Evolutionary conservation across 345 rosid genomes (phyloP), one percentile per base, ranked within the genome.

Genomic region (Toxicodendron radicans): DNA sequence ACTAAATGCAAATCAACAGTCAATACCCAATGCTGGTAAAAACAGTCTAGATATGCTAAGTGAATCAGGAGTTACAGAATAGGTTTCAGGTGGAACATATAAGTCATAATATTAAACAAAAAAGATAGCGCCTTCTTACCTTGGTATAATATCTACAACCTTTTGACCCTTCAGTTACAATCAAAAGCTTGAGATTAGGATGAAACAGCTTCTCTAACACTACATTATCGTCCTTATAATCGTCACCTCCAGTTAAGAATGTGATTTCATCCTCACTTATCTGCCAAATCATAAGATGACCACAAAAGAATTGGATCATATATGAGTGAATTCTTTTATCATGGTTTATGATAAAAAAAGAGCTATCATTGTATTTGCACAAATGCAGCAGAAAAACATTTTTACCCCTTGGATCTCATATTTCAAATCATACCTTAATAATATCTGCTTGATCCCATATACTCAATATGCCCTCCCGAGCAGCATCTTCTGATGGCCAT

Each of bases 141-240:
- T 89, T 79, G 68, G 99, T 93, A 80, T 88, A 96, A 78, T 96
- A 96, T 88, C 97, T 87, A 82, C 97, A 93, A 53, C 99, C 99
- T 8, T 83, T 80, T 49, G 97, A 78, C 66, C 98, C 99, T 84
- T 96, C 99, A 51, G 97, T 93, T 17, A 96, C 92, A 32, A 96
- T 57, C 81, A 96, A 87, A 81, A 96, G 98, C 82, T 85, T 92
- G 58, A 93, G 90, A 71, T 88, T 78, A 23, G 95, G 92, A 84
- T 90, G 97, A 73, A 84, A 91, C 30, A 91, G 90, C 81, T 86
- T 91, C 63, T 82, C 63, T 84, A 87, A 73, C 77, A 91, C 97
- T 66, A 86, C 90, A 1, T 82, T 79, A 73, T 91, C 94, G 66
- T 91, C 92, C 71, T 75, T 73, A 68, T 90, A 85, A 82, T 91